Evolutionary conservation across 1,139 yeast genomes (phyloP), one percentile per base, ranked within the genome.

Genomic region (Magnusiomyces paraingens): DNA sequence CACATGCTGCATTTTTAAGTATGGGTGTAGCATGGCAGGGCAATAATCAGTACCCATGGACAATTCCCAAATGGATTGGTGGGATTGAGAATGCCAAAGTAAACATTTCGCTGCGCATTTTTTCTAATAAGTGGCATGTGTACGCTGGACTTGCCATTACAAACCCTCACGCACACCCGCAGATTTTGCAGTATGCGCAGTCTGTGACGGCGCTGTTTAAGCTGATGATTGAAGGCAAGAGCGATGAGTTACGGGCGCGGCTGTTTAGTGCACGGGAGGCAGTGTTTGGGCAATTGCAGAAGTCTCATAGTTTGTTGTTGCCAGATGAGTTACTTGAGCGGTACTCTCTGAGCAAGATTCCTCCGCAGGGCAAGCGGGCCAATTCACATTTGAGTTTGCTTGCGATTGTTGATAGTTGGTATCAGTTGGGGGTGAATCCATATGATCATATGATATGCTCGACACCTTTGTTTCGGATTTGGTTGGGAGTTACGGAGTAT

Each of bases 1-100:
- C 99, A 0, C 99, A 93, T 67, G 98, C 98, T 5, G 98, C 98
- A 0, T 93, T 93, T 66, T 74, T 93, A 57, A 86, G 94, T 52
- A 93, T 93, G 99, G 99, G 99, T 1, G 83, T 84, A 10, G 99
- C 99, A 1, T 93, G 99, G 99, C 85, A 80, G 62, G 81, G 84
- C 49, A 76, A 79, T 58, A 79, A 84, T 64, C 86, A 87, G 66
- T 93, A 90, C 66, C 99, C 99, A 0, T 93, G 99, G 99, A 86
- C 84, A 59, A 82, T 86, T 3, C 81, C 86, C 1, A 77, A 82
- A 62, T 90, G 96, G 94, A 74, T 82, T 40, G 98, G 99, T 11
- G 98, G 99, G 2, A 76, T 93, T 50, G 99, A 93, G 68, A 93
- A 93, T 68, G 98, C 96, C 35, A 93, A 93, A 64, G 87, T 91